These are phyloP conservation scores for Aegilops bicornis DNA, from an alignment of 176 grass and related monocot species.

Conservation along the genomic window DNA sequence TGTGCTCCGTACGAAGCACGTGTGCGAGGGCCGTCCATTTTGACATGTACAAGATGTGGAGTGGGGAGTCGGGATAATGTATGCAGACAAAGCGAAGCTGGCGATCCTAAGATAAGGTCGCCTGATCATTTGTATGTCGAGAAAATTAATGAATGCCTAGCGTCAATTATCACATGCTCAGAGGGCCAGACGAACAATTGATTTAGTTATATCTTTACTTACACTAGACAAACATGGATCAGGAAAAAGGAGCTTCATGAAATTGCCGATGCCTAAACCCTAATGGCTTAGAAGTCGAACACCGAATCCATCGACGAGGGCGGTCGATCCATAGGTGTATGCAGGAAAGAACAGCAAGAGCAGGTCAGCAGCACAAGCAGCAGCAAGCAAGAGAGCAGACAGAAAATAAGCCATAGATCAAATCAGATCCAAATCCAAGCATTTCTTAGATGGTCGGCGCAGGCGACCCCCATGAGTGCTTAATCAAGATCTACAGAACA, in stretches of 20 bases:
- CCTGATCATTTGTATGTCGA: not conserved
- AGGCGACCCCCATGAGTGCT: not conserved
- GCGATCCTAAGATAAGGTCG: slow-evolving; percentile 7
- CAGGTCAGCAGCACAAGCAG: not conserved
- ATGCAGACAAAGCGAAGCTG: not conserved
- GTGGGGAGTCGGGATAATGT: not conserved
- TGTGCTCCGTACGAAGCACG: too few relatives aligned
- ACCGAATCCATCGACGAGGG: not conserved
- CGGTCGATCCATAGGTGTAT: not conserved
- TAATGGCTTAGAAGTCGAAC: not conserved
- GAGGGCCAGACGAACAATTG: not conserved
- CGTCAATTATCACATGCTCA: not conserved
- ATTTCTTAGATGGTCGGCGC: not conserved
- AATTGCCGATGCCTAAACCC: not conserved
- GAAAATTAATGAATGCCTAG: not conserved
- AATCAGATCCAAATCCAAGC: not conserved
- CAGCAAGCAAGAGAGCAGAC: too few relatives aligned
- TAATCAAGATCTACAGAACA: not conserved
- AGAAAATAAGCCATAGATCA: too few relatives aligned
- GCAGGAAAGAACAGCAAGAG: not conserved
- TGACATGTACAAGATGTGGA: not conserved
- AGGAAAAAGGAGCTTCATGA: not conserved
- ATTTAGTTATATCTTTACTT: not conserved
- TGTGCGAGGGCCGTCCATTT: not conserved
- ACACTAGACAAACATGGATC: not conserved